Evolutionary conservation across 208 protist genomes (phyloP).

Genomic region (Strigomonas galati): DNA sequence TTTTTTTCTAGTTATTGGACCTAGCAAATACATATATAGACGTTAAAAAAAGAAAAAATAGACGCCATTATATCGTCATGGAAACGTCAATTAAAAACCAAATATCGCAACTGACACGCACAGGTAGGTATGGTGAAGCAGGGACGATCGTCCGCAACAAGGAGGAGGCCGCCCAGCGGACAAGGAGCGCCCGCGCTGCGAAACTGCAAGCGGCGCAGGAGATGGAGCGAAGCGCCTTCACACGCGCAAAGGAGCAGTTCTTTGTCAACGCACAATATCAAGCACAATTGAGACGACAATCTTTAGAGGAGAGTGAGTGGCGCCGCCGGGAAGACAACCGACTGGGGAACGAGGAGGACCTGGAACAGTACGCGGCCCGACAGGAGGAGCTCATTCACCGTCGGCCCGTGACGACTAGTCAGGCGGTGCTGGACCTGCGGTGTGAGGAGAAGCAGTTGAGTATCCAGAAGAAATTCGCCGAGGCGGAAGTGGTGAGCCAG

Average conservation of each 20-base stretch:
- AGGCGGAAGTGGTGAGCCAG: constrained; percentile 22
- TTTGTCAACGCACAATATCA: constrained; percentile 18
- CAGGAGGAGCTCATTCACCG: constrained; percentile 27
- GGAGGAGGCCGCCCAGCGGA: constrained; percentile 19
- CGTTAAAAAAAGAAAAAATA: constrained; percentile 12
- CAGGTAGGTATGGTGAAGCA: background rate
- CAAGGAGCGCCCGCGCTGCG: constrained; percentile 12
- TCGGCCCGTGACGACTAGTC: constrained; percentile 32
- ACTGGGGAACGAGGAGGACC: constrained; percentile 39
- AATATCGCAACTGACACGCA: background rate
- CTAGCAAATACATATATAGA: constrained; percentile 4
- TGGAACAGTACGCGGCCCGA: constrained; percentile 27
- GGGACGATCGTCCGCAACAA: background rate
- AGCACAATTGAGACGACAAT: constrained; percentile 14
- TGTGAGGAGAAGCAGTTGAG: constrained; percentile 35
- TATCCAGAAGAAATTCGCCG: constrained; percentile 27
- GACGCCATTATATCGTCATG: background rate
- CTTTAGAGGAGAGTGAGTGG: constrained; percentile 20
- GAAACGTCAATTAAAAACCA: background rate
- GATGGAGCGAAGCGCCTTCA: constrained; percentile 49
- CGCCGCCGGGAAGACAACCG: constrained; percentile 28
- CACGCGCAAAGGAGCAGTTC: constrained; percentile 27
- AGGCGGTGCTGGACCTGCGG: constrained; percentile 21
- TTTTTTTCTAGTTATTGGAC: constrained; percentile 6
- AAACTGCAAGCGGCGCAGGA: constrained; percentile 47